A percentile compares a stretch with the other conserved stretches of the same genome.
Evolutionary conservation across 768 basidiomycete species (phyloP).

Genomic region (Daedaleopsis nitida): DNA sequence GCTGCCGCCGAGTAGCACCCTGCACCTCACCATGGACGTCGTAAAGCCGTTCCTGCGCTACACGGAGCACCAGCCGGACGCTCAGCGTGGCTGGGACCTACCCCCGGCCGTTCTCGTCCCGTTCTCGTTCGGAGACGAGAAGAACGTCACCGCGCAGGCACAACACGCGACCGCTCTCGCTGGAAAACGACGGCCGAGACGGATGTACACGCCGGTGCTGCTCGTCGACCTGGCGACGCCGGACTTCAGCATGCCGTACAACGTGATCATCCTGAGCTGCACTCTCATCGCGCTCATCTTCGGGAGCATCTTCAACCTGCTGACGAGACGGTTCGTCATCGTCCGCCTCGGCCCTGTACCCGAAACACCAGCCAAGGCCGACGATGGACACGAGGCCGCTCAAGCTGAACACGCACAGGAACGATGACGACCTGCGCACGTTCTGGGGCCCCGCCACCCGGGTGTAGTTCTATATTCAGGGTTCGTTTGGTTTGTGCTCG

Average conservation of each 20-base stretch:
- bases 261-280: slow-evolving; percentile 96
- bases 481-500: background rate
- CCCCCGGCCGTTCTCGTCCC: slow-evolving; percentile 80
- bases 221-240: slow-evolving; percentile 96
- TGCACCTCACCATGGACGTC: slow-evolving; percentile 72
- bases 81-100: slow-evolving; percentile 92
- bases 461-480: background rate
- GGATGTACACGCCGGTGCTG: slow-evolving; percentile 80
- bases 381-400: background rate
- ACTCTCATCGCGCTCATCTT: slow-evolving; percentile 92
- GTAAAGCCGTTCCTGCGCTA: slow-evolving; percentile 87
- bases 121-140: slow-evolving; percentile 13
- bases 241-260: slow-evolving; percentile 99
- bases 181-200: slow-evolving; percentile 20
- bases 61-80: slow-evolving; percentile 95
- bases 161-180: background rate
- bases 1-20: slow-evolving; percentile 67
- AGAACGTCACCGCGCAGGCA: background rate
- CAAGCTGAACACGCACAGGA: background rate
- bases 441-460: background rate
- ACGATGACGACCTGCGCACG: background rate
- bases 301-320: slow-evolving; percentile 85
- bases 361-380: background rate
- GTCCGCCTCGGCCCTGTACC: slow-evolving; percentile 31
- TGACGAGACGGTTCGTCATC: slow-evolving; percentile 82